Conservation (phyloP, 78 protist species). For the Blattamonas nauphoetae region DNA sequence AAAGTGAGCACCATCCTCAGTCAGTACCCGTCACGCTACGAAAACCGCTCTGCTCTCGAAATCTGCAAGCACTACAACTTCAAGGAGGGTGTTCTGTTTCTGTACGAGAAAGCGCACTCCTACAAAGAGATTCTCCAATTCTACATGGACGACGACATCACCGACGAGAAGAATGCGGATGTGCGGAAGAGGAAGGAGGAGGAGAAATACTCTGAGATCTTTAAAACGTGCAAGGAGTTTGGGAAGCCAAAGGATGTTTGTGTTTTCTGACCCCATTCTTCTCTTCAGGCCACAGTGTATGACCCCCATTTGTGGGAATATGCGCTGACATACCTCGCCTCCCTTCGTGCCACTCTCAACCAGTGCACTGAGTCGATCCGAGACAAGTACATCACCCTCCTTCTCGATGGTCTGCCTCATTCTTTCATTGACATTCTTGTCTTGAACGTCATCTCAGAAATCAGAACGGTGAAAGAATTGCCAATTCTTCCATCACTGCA, state of each 20-base stretch:
- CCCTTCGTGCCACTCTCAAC: background rate
- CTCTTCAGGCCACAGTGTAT: background rate
- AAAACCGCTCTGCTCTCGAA: slow-evolving; percentile 51
- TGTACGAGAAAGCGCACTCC: slow-evolving; percentile 46
- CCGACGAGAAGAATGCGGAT: slow-evolving; percentile 28
- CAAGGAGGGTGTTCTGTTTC: slow-evolving; percentile 53
- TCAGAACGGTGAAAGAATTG: background rate
- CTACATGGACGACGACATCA: slow-evolving; percentile 50
- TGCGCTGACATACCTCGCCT: slow-evolving; percentile 1
- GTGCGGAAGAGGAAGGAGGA: background rate
- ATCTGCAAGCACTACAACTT: slow-evolving; percentile 54
- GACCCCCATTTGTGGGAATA: background rate
- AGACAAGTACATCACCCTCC: background rate
- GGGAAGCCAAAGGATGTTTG: background rate
- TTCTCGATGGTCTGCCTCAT: background rate
- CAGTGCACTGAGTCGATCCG: background rate
- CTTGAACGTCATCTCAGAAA: background rate
- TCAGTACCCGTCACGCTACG: too few species aligned
- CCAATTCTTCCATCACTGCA: background rate
- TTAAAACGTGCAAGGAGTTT: background rate
- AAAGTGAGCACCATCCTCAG: too few species aligned
- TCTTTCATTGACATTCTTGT: background rate
- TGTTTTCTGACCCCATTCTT: background rate
- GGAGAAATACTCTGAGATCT: background rate
- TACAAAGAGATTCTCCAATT: slow-evolving; percentile 43